Evolutionary conservation across 2,329 filamentous ascomycete species (phyloP), one percentile per base, ranked within the genome.

Genomic region (Achaetomium macrosporum): DNA sequence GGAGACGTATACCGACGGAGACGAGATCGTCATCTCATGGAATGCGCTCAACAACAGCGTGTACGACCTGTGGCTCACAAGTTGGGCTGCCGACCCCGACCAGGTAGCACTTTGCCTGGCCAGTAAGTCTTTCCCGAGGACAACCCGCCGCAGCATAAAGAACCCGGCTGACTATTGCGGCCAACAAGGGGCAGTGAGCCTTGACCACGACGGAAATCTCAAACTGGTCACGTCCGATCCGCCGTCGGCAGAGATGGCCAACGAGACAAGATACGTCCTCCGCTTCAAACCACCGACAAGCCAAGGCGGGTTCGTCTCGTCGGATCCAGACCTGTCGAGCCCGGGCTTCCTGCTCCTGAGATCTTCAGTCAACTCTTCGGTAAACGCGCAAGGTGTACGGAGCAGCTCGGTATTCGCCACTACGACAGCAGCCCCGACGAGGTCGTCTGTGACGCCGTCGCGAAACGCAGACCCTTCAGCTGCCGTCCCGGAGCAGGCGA

Each of bases 41-140:
- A 59, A 59, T 35, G 55, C 53, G 13, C 53, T 59, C 53, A 59
- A 59, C 50, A 57, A 59, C 39, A 57, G 50, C 50, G 46, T 57
- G 4, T 59, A 54, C 47, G 57, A 59, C 40, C 55, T 59, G 12
- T 59, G 57, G 57, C 44, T 59, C 15, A 59, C 57, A 6, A 59
- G 52, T 13, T 59, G 57, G 53, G 33, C 46, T 8, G 31, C 35
- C 13, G 51, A 51, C 12, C n/a, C 48, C 9, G 41, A 51, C 36
- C 51, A 50, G 5, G 48, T 57, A 7, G 49, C 51, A 2, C 42
- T 56, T 12, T 55, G 57, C 41, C 29, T 58, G 25, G 54, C 49
- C 25, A 55, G 57, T 58, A 44, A 57, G 57, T 57, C 13, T 13
- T 7, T 25, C 25, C 12, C n/a, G 31, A 20, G 7, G 8, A 19